Conservation (phyloP, 768 basidiomycete species). For the Lentinula raphanica region DNA sequence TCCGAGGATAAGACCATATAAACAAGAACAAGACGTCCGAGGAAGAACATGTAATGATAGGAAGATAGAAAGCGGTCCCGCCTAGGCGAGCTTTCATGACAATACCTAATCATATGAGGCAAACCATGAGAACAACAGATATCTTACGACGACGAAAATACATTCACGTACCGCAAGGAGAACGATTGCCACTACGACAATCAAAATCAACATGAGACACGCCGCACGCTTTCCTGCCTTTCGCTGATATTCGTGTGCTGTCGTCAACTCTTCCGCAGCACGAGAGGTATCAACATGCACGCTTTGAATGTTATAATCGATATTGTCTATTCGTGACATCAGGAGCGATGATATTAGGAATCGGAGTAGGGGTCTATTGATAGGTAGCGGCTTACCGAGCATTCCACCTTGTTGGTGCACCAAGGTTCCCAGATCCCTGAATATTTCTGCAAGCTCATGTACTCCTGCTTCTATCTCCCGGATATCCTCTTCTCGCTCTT, state of each 20-base stretch:
- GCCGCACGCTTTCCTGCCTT: slow-evolving; percentile 88
- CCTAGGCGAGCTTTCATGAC: background rate
- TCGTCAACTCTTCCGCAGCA: slow-evolving; percentile 81
- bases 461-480: slow-evolving; percentile 96
- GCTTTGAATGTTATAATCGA: slow-evolving; percentile 88
- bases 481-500: slow-evolving; percentile 92
- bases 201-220: slow-evolving; percentile 84
- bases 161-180: slow-evolving; percentile 76
- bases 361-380: background rate
- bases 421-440: slow-evolving; percentile 90
- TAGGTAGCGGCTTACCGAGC: slow-evolving; percentile 54
- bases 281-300: slow-evolving; percentile 77
- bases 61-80: background rate
- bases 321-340: slow-evolving; percentile 62
- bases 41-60: background rate
- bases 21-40: background rate
- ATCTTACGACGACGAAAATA: too few species aligned
- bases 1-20: background rate
- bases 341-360: background rate
- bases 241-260: slow-evolving; percentile 90
- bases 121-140: background rate
- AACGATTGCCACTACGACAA: slow-evolving; percentile 83
- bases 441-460: slow-evolving; percentile 93
- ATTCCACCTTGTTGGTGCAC: slow-evolving; percentile 93
- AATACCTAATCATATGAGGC: background rate